Base-by-base conservation (phyloP, 768 basidiomycete genomes). In the Stropharia rugosoannulata region DNA sequence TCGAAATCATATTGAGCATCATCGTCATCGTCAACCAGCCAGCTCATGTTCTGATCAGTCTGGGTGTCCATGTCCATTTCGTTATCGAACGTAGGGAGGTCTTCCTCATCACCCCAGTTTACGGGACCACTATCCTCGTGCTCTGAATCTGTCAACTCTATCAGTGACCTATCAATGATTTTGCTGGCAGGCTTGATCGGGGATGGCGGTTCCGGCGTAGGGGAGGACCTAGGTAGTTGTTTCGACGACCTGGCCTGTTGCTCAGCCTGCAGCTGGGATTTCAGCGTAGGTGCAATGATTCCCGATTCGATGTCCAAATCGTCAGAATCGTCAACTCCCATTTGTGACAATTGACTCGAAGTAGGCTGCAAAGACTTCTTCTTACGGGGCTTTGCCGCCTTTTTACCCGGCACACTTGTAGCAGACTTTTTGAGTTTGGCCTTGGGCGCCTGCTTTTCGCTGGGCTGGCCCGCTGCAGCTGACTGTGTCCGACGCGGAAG, bases 1-100 rank as follows among this genome's bases (percentile, higher is more conserved):
- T 77, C 74, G 59, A 85, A 71, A 42, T 43, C 41, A 9, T 75
- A 73, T 9, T 73, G 75, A 43, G 85, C 83, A 49, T 86, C 86
- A 49, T 87, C 85, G 54, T 84, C 85, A 22, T 84, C 75, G 38
- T 81, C 85, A 9, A 89, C 66, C 18, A 90, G 71, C 87, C 86
- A 89, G 2, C 81, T 78, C 71, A 89, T 84, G 61, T 76, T 76
- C 46, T 76, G 67, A 37, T 73, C 66, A 1, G 19, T 16, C 36
- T 43, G 41, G 9, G 41, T 16, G 32, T 32, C 16, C 7, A 19
- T 42, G 18, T 44, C 12, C 8, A 29, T 4, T 43, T 6, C 8
- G 42, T 13, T 27, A 32, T 44, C 51, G 32, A 52, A 35, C 11
- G 10, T 25, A 7, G 49, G 38, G 22, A 13, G 11, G 19, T 40